These are phyloP conservation scores for Myxozyma vanderwaltii DNA, from an alignment of 805 yeast species.

Conservation along the genomic window DNA sequence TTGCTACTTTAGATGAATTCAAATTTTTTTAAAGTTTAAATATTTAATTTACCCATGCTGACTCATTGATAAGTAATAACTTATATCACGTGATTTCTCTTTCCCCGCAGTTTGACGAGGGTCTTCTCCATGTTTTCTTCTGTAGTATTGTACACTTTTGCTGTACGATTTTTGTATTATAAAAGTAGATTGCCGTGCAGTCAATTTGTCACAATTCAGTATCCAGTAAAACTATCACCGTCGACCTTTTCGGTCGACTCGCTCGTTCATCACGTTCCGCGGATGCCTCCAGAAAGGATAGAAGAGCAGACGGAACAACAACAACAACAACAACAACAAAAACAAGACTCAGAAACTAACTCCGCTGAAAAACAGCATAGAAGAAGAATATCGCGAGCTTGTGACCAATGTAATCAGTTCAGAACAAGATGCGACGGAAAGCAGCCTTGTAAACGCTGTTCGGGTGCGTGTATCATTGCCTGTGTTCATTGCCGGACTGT, in stretches of 20 bases:
- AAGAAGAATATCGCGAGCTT: constrained; percentile 44
- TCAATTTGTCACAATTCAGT: not conserved
- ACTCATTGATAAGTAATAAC: no score
- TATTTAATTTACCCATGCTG: no score
- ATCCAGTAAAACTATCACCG: constrained; percentile 15
- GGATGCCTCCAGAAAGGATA: constrained; percentile 8
- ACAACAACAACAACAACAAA: constrained; percentile 1
- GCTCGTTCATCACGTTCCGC: constrained; percentile 17
- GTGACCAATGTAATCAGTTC: constrained; percentile 52
- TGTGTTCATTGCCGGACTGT: not conserved
- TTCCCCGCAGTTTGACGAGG: no score
- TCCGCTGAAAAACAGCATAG: constrained; percentile 6
- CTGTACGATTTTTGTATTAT: no score
- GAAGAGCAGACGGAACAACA: not conserved
- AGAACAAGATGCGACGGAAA: constrained; percentile 54
- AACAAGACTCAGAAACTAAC: not conserved
- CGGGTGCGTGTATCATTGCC: constrained; percentile 29
- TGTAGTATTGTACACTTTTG: no score
- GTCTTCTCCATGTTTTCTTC: no score
- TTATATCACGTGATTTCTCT: no score
- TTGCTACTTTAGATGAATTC: no score
- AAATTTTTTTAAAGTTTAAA: no score
- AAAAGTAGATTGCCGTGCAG: no score
- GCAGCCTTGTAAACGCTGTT: constrained; percentile 50
- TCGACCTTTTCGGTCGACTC: constrained; percentile 18